Evolutionary conservation across 345 rosid genomes (phyloP), one percentile per base, ranked within the genome.

Genomic region (Sisymbrium irio): DNA sequence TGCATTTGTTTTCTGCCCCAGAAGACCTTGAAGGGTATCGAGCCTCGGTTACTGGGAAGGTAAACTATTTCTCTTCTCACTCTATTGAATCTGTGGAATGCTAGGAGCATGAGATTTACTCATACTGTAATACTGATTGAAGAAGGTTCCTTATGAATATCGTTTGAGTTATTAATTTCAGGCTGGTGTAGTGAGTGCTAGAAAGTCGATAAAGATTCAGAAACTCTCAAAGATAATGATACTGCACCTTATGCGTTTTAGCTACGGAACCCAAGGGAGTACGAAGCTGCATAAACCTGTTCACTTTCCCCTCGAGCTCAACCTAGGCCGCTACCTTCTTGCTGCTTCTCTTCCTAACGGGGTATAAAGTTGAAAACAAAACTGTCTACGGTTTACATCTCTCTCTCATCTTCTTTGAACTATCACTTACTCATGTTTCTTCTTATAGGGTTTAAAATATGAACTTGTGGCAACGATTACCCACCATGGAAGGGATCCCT

Each of bases 11-110:
- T 72, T 86, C 92, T 62, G 84, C 87, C 37, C 83, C 87, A 15
- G 98, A 92, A 85, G 80, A 88, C 77, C 91, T 95, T 1, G 98
- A 95, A 80, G 99, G 91, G 18, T 95, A 92, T 67, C 87, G 89
- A 36, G 74, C 98, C 72, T 83, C 93, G 3, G 84, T 82, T 20
- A 79, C 87, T 74, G 97, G 96, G 74, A 95, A 89, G 96, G 99
- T 95, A 83, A 62, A 20, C 67, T 62, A 50, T 44, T 15, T 61
- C 30, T 51, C 71, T 54, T 54, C 37, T 25, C 5, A 13, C 10
- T 25, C 3, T 59, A 14, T 44, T n/a, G 44, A 44, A 28, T 49
- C 32, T 56, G 46, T 37, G 47, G 15, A 33, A 22, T 60, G 64
- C 45, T 69, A 14, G 19, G 54, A 55, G n/a, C 35, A 25, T 66